A percentile compares a stretch with the other conserved stretches of the same genome.
phyloP scores from a whole-genome alignment of 1,139 yeast species.

The Magnusiomyces sp. region DNA sequence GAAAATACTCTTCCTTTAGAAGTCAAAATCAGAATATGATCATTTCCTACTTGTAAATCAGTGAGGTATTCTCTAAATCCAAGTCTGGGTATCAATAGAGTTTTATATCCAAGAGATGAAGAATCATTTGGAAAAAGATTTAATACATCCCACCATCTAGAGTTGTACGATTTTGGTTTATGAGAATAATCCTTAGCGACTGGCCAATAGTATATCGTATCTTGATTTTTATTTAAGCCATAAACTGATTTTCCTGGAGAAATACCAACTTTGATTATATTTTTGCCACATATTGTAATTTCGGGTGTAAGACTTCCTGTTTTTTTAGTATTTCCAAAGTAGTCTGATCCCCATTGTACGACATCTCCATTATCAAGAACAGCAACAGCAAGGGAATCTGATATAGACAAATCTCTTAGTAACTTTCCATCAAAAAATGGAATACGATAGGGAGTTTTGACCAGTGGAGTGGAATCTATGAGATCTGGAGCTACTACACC shows the following conservation, averaged over 20 bases:
- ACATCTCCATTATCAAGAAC: conserved; percentile 65
- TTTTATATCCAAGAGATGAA: too few relatives aligned
- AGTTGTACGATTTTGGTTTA: too few relatives aligned
- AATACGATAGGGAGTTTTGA: conserved; percentile 51
- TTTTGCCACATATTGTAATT: conserved; percentile 41
- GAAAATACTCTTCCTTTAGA: conserved; percentile 57
- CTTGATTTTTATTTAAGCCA: conserved; percentile 43
- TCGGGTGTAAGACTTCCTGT: conserved; percentile 17
- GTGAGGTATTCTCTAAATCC: conserved; percentile 41
- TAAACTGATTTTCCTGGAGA: conserved; percentile 49
- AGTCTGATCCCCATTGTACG: conserved; percentile 54
- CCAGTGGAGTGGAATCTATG: conserved; percentile 28
- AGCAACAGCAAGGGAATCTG: conserved; percentile 50
- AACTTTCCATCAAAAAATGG: conserved; percentile 54
- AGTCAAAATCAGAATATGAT: conserved; percentile 58
- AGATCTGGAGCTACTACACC: conserved; percentile 34
- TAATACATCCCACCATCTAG: too few relatives aligned
- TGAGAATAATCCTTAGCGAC: conserved; percentile 7
- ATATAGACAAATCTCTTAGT: conserved; percentile 50
- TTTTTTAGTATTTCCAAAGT: conserved; percentile 13
- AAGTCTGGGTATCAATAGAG: conserved; percentile 21
- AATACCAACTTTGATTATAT: conserved; percentile 39
- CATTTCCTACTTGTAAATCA: conserved; percentile 51
- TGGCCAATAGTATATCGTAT: conserved; percentile 27
- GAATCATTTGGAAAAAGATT: too few relatives aligned